Evolutionary conservation across 2,329 filamentous ascomycete genomes (phyloP).

Genomic region (Epichloe coenophiala): DNA sequence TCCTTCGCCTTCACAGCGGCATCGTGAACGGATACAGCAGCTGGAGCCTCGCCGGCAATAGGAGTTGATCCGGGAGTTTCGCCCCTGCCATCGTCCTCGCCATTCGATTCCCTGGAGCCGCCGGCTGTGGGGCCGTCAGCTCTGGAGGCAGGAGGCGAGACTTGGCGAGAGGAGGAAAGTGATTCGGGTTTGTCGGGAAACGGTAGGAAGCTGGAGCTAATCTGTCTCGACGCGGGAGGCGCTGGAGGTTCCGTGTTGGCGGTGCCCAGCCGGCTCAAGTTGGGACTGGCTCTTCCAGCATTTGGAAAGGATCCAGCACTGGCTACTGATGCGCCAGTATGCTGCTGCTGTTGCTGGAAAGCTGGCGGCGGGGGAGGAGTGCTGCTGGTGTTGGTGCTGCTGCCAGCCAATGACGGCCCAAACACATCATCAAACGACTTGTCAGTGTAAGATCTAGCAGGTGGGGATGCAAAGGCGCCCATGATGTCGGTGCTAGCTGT

Average conservation of each 20-base stretch:
- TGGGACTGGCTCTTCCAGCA: constrained; percentile 46
- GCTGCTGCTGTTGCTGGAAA: constrained; percentile 40
- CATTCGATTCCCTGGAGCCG: constrained; percentile 8
- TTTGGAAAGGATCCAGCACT: constrained; percentile 31
- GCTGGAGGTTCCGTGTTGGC: constrained; percentile 43
- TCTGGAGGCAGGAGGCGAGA: constrained; percentile 51
- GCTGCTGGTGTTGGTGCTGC: constrained; percentile 16
- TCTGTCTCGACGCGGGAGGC: constrained; percentile 61
- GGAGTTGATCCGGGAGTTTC: constrained; percentile 16
- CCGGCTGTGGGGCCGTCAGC: constrained; percentile 35
- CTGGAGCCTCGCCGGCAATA: constrained; percentile 13
- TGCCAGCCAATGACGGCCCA: constrained; percentile 46
- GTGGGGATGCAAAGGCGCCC: constrained; percentile 36
- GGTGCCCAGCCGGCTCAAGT: constrained; percentile 49
- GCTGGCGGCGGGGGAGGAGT: constrained; percentile 26
- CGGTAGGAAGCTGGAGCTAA: constrained; percentile 63
- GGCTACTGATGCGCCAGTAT: constrained; percentile 41
- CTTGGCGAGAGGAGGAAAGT: constrained; percentile 63
- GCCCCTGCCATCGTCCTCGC: constrained; percentile 11
- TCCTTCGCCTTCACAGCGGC: constrained; percentile 8
- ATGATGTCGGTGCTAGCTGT: constrained; percentile 48
- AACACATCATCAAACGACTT: constrained; percentile 79
- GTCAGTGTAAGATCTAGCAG: constrained; percentile 38
- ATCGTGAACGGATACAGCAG: constrained; percentile 7
- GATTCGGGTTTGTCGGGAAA: constrained; percentile 55